These are phyloP conservation scores for Penicillium lividum DNA, from an alignment of 495 filamentous ascomycete genomes.

Conservation along the genomic window DNA sequence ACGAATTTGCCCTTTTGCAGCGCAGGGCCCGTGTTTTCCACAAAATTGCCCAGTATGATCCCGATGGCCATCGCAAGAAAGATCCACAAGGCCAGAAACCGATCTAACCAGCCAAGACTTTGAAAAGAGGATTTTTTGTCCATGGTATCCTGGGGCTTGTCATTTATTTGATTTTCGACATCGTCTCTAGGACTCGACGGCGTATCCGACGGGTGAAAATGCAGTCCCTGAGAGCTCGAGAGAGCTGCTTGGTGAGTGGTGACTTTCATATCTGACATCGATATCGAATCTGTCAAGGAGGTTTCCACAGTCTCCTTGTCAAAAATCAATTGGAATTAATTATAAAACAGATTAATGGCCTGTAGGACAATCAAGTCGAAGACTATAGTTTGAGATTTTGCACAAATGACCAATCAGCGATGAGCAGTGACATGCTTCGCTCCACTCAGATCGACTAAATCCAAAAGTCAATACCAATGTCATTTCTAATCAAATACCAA, in stretches of 20 bases:
- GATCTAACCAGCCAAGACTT: slow-evolving; percentile 67
- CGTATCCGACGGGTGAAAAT: slow-evolving; percentile 5
- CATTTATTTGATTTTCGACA: slow-evolving; percentile 21
- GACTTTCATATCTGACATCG: not conserved
- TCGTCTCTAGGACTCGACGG: slow-evolving; percentile 7
- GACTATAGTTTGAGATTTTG: no score
- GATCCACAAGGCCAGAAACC: slow-evolving; percentile 83
- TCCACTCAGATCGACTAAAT: not conserved
- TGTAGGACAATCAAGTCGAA: not conserved
- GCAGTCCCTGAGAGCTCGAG: not conserved
- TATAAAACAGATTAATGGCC: not conserved
- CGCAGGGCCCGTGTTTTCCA: slow-evolving; percentile 58
- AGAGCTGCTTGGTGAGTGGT: not conserved
- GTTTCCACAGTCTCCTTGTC: no score
- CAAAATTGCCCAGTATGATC: slow-evolving; percentile 80
- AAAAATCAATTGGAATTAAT: not conserved
- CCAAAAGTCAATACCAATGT: not conserved
- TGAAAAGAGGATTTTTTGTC: slow-evolving; percentile 43
- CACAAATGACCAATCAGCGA: not conserved
- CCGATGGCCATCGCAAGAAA: slow-evolving; percentile 83
- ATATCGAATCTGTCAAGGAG: not conserved
- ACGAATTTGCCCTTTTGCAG: slow-evolving; percentile 73
- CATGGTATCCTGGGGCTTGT: not conserved
- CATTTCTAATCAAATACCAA: not conserved
- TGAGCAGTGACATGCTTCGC: slow-evolving; percentile 1